Evolutionary conservation across 2,329 filamentous ascomycete genomes (phyloP).

Genomic region (Verticillium tricorpus): DNA sequence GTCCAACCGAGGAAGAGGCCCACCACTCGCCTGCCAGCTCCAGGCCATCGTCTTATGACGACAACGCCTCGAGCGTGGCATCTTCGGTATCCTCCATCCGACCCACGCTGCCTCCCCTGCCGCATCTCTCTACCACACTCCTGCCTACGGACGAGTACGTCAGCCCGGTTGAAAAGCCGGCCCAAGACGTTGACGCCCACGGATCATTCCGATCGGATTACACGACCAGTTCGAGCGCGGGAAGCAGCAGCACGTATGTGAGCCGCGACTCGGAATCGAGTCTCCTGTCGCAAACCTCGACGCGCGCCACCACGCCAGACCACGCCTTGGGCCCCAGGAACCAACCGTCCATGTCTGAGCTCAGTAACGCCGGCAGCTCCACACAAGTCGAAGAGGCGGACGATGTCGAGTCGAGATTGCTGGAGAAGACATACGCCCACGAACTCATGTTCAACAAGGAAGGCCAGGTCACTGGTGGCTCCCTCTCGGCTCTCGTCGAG

Average conservation of each 20-base stretch:
- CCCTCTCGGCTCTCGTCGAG: constrained; percentile 86
- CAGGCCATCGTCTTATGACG: constrained; percentile 39
- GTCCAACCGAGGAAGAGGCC: constrained; percentile 24
- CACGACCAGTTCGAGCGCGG: constrained; percentile 69
- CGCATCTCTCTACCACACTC: constrained; percentile 50
- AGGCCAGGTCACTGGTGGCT: constrained; percentile 89
- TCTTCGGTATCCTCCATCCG: constrained; percentile 45
- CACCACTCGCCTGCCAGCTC: constrained; percentile 30
- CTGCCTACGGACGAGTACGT: constrained; percentile 41
- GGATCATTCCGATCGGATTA: constrained; percentile 59
- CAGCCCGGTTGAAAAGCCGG: constrained; percentile 38
- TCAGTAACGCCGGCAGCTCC: constrained; percentile 62
- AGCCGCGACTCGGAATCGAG: constrained; percentile 80
- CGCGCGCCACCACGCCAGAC: constrained; percentile 84
- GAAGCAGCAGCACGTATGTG: constrained; percentile 72
- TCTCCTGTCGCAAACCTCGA: constrained; percentile 75
- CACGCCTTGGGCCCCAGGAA: constrained; percentile 47
- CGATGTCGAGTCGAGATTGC: constrained; percentile 75
- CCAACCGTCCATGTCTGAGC: constrained; percentile 62
- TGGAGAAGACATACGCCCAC: constrained; percentile 88
- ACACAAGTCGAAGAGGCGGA: constrained; percentile 69
- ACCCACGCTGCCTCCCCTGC: constrained; percentile 50
- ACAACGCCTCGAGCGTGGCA: constrained; percentile 34
- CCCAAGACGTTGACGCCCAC: constrained; percentile 47
- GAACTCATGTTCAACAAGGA: constrained; percentile 93